Conservation (phyloP, 1,284 basidiomycete species). For the Erythrobasidium hasegawianum region DNA sequence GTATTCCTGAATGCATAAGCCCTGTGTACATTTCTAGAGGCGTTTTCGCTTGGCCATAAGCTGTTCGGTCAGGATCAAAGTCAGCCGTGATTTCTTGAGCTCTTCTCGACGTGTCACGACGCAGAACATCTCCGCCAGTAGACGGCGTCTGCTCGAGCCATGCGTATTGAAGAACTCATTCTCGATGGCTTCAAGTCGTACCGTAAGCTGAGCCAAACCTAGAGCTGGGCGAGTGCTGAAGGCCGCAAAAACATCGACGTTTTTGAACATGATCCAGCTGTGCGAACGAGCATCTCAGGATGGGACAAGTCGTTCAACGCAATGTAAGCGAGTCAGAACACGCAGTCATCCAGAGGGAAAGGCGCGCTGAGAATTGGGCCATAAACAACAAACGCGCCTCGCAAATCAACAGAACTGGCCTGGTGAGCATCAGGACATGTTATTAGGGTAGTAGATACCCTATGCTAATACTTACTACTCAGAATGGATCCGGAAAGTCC, state of each 20-base stretch:
- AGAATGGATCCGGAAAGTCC: slow-evolving; percentile 68
- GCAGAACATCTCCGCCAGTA: too few relatives aligned
- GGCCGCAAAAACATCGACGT: too few relatives aligned
- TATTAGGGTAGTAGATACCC: neutral
- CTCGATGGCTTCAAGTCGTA: slow-evolving; percentile 54
- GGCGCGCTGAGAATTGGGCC: too few relatives aligned
- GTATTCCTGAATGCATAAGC: too few relatives aligned
- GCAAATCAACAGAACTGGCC: slow-evolving; percentile 10
- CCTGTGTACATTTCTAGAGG: too few relatives aligned
- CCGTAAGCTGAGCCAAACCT: slow-evolving; percentile 5
- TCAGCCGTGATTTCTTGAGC: too few relatives aligned
- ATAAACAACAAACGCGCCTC: neutral
- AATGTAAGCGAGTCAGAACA: slow-evolving; percentile 11
- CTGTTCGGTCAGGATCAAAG: too few relatives aligned
- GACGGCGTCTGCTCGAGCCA: neutral
- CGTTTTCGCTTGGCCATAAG: too few relatives aligned
- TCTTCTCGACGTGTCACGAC: too few relatives aligned
- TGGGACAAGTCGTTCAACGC: slow-evolving; percentile 54
- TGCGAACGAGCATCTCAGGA: slow-evolving; percentile 51
- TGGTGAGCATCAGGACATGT: slow-evolving; percentile 5
- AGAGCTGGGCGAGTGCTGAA: neutral
- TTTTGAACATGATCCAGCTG: slow-evolving; percentile 38
- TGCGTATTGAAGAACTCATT: slow-evolving; percentile 49
- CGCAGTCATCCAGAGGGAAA: too few relatives aligned
- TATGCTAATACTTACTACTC: neutral